phyloP scores from a whole-genome alignment of 78 protist genomes.

The Speleostelium caveatum region DNA sequence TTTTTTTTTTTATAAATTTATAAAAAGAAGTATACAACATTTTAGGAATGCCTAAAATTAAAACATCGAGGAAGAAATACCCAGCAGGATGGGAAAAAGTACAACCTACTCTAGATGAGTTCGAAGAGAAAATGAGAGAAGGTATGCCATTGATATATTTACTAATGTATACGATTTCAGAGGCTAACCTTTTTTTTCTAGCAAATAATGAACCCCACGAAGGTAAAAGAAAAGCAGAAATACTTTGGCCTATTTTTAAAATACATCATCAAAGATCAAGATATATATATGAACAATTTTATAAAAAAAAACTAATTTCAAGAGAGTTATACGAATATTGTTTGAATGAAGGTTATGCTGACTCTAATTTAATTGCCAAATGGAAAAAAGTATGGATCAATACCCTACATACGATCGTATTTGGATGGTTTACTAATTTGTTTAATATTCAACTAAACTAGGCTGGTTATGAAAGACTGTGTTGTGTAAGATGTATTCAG shows the following conservation, averaged over 20 bases:
- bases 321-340: conserved; percentile 93
- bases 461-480: conserved; percentile 93
- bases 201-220: conserved; percentile 90
- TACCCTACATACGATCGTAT: neutral
- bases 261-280: conserved; percentile 90
- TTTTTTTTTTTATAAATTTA: neutral
- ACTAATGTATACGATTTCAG: neutral
- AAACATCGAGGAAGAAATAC: conserved; percentile 46
- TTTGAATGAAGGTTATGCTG: conserved; percentile 88
- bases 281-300: conserved; percentile 87
- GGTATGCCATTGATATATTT: conserved; percentile 48
- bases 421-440: neutral
- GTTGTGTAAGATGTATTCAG: conserved; percentile 94
- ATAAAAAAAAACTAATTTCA: conserved; percentile 83
- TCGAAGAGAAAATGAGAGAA: conserved; percentile 89
- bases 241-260: conserved; percentile 88
- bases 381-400: conserved; percentile 91
- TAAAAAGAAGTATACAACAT: no score
- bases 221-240: conserved; percentile 89
- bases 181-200: neutral
- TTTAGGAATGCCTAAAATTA: conserved; percentile 82
- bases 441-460: conserved; percentile 16
- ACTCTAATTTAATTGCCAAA: conserved; percentile 94
- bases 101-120: conserved; percentile 81
- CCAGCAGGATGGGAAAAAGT: conserved; percentile 91